These are phyloP conservation scores for Rhytidhysteron rufulum DNA, from an alignment of 2,329 filamentous ascomycete species.

Conservation along the genomic window DNA sequence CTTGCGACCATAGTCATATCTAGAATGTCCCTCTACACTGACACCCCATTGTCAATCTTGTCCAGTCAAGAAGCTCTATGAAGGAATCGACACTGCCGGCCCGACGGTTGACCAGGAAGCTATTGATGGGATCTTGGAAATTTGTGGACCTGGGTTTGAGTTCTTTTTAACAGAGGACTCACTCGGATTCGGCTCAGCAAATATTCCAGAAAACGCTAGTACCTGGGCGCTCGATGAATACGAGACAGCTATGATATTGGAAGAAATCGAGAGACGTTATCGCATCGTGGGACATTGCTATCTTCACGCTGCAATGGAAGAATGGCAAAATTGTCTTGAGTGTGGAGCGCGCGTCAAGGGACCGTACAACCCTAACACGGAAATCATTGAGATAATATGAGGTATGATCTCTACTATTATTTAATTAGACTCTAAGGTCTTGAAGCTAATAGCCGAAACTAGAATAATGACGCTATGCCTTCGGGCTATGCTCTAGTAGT, in stretches of 20 bases:
- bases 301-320: constrained; percentile 6
- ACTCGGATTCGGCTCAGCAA: background rate
- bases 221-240: constrained; percentile 18
- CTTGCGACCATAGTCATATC: no score
- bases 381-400: background rate
- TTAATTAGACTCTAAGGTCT: no score
- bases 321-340: background rate
- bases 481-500: no score
- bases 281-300: constrained; percentile 12
- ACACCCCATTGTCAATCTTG: background rate
- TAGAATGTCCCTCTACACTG: background rate
- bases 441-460: no score
- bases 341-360: background rate
- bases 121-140: background rate
- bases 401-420: no score
- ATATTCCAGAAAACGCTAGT: constrained; percentile 11
- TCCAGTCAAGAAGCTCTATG: background rate
- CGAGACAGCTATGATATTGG: constrained; percentile 15
- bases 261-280: constrained; percentile 7
- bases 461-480: no score
- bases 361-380: background rate
- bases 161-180: background rate
- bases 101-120: background rate
- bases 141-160: background rate
- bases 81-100: background rate